phyloP scores from a whole-genome alignment of 176 grass and related monocot genomes.

The Oryza glaberrima region DNA sequence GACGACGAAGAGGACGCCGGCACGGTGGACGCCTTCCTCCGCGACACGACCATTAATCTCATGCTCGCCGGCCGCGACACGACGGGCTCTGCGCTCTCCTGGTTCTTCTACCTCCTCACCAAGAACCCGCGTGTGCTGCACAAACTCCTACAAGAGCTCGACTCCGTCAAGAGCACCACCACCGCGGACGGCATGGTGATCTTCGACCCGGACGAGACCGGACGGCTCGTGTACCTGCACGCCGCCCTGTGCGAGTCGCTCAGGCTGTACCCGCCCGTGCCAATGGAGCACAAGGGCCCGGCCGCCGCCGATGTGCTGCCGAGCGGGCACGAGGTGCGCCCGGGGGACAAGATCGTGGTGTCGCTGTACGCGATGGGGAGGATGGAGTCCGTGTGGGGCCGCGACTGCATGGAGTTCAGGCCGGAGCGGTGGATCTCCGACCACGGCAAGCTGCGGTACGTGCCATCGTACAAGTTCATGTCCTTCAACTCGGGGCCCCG shows the following conservation, averaged over 20 bases:
- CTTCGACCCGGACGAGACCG: constrained; percentile 62
- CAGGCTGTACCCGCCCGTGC: constrained; percentile 69
- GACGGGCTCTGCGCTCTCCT: constrained; percentile 69
- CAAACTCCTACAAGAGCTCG: constrained; percentile 59
- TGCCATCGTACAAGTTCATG: constrained; percentile 60
- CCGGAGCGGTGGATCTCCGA: constrained; percentile 54
- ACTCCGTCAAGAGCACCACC: not conserved
- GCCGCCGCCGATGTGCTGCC: constrained; percentile 57
- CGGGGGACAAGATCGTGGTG: constrained; percentile 49
- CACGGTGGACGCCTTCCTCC: constrained; percentile 48
- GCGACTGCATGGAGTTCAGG: constrained; percentile 61
- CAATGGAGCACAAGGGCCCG: constrained; percentile 62
- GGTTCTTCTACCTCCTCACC: constrained; percentile 77
- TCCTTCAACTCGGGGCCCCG: constrained; percentile 60
- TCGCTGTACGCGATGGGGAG: constrained; percentile 60
- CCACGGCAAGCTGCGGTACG: constrained; percentile 41
- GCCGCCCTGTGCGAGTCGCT: constrained; percentile 72
- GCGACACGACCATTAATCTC: constrained; percentile 78
- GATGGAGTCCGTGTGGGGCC: constrained; percentile 61
- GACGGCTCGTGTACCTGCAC: constrained; percentile 54
- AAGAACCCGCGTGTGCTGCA: constrained; percentile 37
- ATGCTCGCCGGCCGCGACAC: constrained; percentile 89
- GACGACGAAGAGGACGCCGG: constrained; percentile 1
- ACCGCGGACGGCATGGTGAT: constrained; percentile 14
- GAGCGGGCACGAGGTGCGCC: constrained; percentile 47